Base-by-base conservation (phyloP, 2,329 filamentous ascomycete genomes). In the Mollisia scopiformis region DNA sequence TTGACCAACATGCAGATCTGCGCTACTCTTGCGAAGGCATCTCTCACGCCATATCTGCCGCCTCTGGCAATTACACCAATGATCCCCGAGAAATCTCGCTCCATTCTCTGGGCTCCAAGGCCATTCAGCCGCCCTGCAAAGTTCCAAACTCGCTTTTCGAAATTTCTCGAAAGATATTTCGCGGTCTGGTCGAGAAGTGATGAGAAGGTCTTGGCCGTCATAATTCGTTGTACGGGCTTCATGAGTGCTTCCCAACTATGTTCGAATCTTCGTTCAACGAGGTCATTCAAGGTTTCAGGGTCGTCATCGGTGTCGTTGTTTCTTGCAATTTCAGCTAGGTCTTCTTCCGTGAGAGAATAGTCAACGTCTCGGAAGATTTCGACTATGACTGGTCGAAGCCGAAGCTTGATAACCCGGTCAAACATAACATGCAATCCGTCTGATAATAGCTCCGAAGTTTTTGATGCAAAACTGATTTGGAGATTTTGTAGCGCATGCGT, bases 291-390 rank as follows among this genome's bases (percentile, higher is more conserved):
- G 62, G 79, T 79, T 54, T 80, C 81, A 19, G 68, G 74, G 55
- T 85, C 77, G 8, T 80, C 78, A 8, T 76, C 78, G 16, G 72
- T 70, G 3, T 79, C 77, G 10, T 78, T 82, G 61, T 83, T 79
- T 47, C 79, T 78, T 7, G 83, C 83, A 6, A 83, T 74, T 27
- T 88, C 85, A 10, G 78, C 78, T 13, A 88, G 74, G 56, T 89
- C 86, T 43, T 87, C 83, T 62, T 88, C 84, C 1, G 82, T 82
- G 3, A 92, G 80, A 8, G 86, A 83, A 77, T 99, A 99, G 76
- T 97, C 93, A 23, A 91, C 86, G 70, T 98, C 94, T 46, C 93
- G 89, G 82, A 98, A 98, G 0, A 93, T 88, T 61, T 99, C 94
- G 19, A 87, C 85, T 11, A 99, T 82, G 2, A 97, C 88, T 0